phyloP scores from a whole-genome alignment of 163 green algal species.

The Scenedesmus sp. region DNA sequence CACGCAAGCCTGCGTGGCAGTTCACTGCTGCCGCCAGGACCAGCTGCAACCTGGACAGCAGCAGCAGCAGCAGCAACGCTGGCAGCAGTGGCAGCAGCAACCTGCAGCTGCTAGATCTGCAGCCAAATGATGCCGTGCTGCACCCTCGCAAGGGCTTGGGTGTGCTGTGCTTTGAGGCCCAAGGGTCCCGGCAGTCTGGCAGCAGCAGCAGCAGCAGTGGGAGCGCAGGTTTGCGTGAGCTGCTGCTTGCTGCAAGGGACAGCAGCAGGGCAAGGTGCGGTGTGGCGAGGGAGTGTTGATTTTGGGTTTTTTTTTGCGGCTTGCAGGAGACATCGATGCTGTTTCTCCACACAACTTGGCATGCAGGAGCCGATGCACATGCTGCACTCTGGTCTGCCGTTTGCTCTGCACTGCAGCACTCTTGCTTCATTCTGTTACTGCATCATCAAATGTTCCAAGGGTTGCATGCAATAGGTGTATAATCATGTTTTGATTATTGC shows the following conservation, averaged over 20 bases:
- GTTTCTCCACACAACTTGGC: too few relatives aligned
- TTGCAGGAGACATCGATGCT: too few relatives aligned
- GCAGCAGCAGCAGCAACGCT: slow-evolving; percentile 4
- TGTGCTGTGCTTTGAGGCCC: neutral
- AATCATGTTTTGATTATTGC: too few relatives aligned
- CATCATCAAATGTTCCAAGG: too few relatives aligned
- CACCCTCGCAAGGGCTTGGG: neutral
- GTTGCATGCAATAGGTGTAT: too few relatives aligned
- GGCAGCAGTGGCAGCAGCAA: slow-evolving; percentile 27
- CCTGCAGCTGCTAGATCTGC: neutral
- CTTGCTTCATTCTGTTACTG: too few relatives aligned
- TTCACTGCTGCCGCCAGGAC: neutral
- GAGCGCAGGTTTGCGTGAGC: neutral
- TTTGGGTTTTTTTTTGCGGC: too few relatives aligned
- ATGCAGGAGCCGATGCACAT: too few relatives aligned
- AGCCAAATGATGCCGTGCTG: neutral
- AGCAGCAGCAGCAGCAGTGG: neutral
- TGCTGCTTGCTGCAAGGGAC: slow-evolving; percentile 2
- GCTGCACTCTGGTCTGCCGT: neutral
- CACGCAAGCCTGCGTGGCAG: slow-evolving; percentile 30
- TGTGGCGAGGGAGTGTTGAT: neutral
- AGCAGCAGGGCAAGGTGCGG: neutral
- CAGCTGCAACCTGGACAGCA: neutral
- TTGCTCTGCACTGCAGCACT: neutral
- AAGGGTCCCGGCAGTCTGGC: neutral